Evolutionary conservation across 805 yeast species (phyloP).

Genomic region (Cyberlindnera euphorbiiphila): DNA sequence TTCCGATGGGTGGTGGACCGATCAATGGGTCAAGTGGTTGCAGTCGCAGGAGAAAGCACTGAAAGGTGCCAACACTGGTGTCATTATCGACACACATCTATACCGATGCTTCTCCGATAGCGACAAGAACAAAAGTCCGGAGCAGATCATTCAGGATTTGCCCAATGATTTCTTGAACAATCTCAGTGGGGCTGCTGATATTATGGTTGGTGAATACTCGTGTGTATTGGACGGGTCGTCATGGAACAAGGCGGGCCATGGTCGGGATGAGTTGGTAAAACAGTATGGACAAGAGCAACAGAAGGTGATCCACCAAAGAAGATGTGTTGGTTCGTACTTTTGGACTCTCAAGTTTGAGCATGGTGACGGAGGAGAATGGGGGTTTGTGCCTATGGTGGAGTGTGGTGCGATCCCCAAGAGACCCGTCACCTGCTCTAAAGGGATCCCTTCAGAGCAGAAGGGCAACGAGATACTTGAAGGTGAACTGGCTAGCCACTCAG

Average conservation of each 20-base stretch:
- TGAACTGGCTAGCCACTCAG: constrained; percentile 44
- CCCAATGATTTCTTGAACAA: constrained; percentile 46
- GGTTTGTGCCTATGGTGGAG: constrained; percentile 71
- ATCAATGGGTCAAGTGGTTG: constrained; percentile 71
- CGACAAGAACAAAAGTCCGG: constrained; percentile 65
- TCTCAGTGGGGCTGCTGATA: constrained; percentile 52
- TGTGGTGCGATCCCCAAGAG: constrained; percentile 50
- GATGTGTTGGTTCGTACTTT: constrained; percentile 72
- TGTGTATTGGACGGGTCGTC: constrained; percentile 77
- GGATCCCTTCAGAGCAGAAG: constrained; percentile 36
- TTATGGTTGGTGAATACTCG: constrained; percentile 85
- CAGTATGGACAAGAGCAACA: constrained; percentile 60
- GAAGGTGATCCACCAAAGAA: constrained; percentile 44
- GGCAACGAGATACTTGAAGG: constrained; percentile 38
- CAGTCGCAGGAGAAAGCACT: constrained; percentile 32
- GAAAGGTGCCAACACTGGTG: constrained; percentile 42
- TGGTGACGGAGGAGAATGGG: constrained; percentile 98
- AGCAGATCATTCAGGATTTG: constrained; percentile 57
- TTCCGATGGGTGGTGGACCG: constrained; percentile 94
- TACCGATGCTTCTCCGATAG: constrained; percentile 81
- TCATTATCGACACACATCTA: constrained; percentile 79
- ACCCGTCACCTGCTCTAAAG: constrained; percentile 21
- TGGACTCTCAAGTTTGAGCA: constrained; percentile 88
- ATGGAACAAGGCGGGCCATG: constrained; percentile 53
- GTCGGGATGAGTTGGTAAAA: constrained; percentile 52